phyloP scores from a whole-genome alignment of 2,329 filamentous ascomycete species.

The Phialophora expanda region DNA sequence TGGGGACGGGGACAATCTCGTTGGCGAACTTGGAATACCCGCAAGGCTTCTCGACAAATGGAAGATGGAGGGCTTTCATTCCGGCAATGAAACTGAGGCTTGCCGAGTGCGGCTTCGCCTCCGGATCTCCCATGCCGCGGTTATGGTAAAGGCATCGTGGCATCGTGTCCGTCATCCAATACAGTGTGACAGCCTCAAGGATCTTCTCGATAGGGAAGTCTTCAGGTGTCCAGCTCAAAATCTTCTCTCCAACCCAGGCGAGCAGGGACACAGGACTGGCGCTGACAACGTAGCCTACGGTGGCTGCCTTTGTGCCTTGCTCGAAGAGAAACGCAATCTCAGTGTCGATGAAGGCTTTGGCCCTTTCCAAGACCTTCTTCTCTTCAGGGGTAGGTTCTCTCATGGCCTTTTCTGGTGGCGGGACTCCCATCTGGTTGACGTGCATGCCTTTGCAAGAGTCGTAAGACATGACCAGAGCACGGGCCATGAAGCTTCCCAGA shows the following conservation, averaged over 20 bases:
- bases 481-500: conserved; percentile 54
- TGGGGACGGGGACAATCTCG: conserved; percentile 51
- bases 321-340: conserved; percentile 58
- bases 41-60: conserved; percentile 49
- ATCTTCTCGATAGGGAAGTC: conserved; percentile 43
- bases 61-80: too few relatives aligned
- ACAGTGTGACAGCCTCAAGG: conserved; percentile 44
- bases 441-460: conserved; percentile 51
- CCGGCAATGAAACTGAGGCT: conserved; percentile 38
- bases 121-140: conserved; percentile 27
- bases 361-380: conserved; percentile 44
- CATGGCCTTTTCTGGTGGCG: background rate
- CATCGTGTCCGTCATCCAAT: conserved; percentile 48
- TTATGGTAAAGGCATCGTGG: conserved; percentile 45
- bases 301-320: conserved; percentile 61
- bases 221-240: conserved; percentile 46
- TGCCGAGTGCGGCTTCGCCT: conserved; percentile 18
- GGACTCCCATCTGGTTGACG: conserved; percentile 21
- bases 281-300: conserved; percentile 60
- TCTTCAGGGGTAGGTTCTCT: conserved; percentile 41
- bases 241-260: conserved; percentile 55
- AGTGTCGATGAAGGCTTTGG: conserved; percentile 47
- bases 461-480: conserved; percentile 50
- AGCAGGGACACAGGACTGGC: conserved; percentile 62
- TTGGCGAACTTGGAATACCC: conserved; percentile 54